Evolutionary conservation across 2,329 filamentous ascomycete genomes (phyloP).

Genomic region (Metarhizium anisopliae): DNA sequence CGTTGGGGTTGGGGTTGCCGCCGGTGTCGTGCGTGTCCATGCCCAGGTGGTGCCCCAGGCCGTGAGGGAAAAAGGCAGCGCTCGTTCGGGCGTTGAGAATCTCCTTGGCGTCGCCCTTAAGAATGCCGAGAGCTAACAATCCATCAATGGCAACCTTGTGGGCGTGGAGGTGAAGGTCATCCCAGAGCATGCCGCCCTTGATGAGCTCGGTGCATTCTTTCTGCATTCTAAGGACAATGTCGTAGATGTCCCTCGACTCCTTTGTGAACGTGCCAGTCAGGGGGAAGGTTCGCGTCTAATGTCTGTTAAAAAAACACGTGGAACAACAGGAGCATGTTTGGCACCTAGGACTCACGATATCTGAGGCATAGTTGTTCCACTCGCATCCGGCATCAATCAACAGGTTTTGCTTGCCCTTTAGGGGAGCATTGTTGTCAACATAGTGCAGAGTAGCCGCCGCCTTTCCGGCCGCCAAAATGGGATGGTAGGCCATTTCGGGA

Average conservation of each 20-base stretch:
- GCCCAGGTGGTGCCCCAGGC: constrained; percentile 81
- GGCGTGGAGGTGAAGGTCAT: constrained; percentile 70
- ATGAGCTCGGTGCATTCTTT: constrained; percentile 63
- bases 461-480: constrained; percentile 73
- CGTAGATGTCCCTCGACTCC: constrained; percentile 67
- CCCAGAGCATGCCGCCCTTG: constrained; percentile 68
- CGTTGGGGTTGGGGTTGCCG: constrained; percentile 67
- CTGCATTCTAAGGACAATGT: constrained; percentile 83
- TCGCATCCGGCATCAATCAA: constrained; percentile 79
- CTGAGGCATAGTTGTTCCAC: constrained; percentile 63
- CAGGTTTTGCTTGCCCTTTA: constrained; percentile 66
- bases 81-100: constrained; percentile 74
- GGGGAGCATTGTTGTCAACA: constrained; percentile 63
- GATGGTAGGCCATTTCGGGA: constrained; percentile 77
- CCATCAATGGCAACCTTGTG: constrained; percentile 78
- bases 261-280: constrained; percentile 62
- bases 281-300: constrained; percentile 76
- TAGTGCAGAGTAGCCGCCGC: constrained; percentile 86
- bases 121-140: constrained; percentile 64
- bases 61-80: constrained; percentile 85
- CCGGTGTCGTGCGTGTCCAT: constrained; percentile 89
- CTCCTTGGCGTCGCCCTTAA: constrained; percentile 59
- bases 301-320: background rate
- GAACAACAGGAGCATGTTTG: background rate
- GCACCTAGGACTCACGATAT: constrained; percentile 39